Percentiles rank a stretch among this genome's conserved stretches.
phyloP scores from a whole-genome alignment of 148 eudicot species.

The Heliamphora exappendiculata region DNA sequence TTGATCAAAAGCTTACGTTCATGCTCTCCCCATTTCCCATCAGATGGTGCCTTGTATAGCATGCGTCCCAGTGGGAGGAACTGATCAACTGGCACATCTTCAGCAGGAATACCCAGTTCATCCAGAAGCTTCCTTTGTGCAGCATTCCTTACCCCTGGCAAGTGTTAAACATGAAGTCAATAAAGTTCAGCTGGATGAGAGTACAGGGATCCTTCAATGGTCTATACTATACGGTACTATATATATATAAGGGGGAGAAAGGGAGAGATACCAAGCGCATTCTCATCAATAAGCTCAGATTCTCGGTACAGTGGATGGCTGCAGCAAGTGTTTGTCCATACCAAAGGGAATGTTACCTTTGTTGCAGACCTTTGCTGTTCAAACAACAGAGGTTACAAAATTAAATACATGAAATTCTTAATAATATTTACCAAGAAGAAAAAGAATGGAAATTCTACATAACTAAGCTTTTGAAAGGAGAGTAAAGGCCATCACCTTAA shows the following conservation, averaged over 20 bases:
- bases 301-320: constrained; percentile 89
- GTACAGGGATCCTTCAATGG: background rate
- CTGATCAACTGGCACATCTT: constrained; percentile 90
- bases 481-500: too few species aligned
- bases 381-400: constrained; percentile 2
- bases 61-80: constrained; percentile 85
- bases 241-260: background rate
- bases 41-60: constrained; percentile 94
- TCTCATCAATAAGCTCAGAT: constrained; percentile 71
- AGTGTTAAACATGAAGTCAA: background rate
- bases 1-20: constrained; percentile 45
- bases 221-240: too few species aligned
- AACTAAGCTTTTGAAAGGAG: too few species aligned
- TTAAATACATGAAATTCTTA: too few species aligned
- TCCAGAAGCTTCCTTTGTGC: constrained; percentile 95
- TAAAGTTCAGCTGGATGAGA: background rate
- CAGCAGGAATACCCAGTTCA: constrained; percentile 86
- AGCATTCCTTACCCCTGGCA: constrained; percentile 84
- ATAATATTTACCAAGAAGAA: too few species aligned
- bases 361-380: constrained; percentile 91
- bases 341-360: constrained; percentile 91
- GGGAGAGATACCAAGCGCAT: constrained; percentile 78
- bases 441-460: too few species aligned
- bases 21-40: constrained; percentile 99
- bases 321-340: constrained; percentile 99